A percentile compares a stretch with the other conserved stretches of the same genome.
Conservation (phyloP, 73 alveolate species). For the Paraurostyla sp. region DNA sequence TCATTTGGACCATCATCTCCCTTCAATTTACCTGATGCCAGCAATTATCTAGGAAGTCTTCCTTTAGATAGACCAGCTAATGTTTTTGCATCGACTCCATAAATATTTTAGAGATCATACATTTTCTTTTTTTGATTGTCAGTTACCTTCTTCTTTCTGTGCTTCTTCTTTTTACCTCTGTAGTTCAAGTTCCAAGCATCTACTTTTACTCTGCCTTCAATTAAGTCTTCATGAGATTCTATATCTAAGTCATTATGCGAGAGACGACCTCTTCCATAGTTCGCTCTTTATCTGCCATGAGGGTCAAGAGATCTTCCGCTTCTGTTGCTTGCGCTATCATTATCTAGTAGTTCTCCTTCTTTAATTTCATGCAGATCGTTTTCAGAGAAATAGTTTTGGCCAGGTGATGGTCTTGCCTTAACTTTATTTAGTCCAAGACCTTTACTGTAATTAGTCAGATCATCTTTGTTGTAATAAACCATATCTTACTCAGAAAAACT, state of each 20-base stretch:
- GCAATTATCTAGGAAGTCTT: not conserved
- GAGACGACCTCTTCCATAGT: not conserved
- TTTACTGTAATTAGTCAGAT: conserved; percentile 56
- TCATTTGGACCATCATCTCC: conserved; percentile 14
- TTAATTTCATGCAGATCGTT: conserved; percentile 31
- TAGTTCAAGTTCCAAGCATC: conserved; percentile 61
- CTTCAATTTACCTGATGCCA: not conserved
- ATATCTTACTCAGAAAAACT: conserved; percentile 65
- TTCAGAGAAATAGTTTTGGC: conserved; percentile 12
- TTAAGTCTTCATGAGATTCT: conserved; percentile 18
- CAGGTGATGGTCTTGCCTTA: conserved; percentile 13
- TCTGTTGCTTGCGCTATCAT: not conserved
- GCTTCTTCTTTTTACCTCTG: conserved; percentile 34
- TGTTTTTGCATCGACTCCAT: conserved; percentile 64
- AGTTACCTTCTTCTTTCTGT: conserved; percentile 46
- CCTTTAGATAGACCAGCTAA: conserved; percentile 33
- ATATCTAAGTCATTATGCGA: not conserved
- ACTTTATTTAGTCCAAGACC: conserved; percentile 63
- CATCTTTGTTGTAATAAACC: conserved; percentile 69
- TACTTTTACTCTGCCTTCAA: conserved; percentile 53
- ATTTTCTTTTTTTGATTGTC: conserved; percentile 1
- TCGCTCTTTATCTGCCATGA: not conserved
- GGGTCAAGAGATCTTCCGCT: conserved; percentile 20
- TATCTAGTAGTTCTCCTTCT: conserved; percentile 29
- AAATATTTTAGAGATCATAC: conserved; percentile 29